These are phyloP conservation scores for Populus pruinosa DNA, from an alignment of 345 rosid species.

Conservation along the genomic window DNA sequence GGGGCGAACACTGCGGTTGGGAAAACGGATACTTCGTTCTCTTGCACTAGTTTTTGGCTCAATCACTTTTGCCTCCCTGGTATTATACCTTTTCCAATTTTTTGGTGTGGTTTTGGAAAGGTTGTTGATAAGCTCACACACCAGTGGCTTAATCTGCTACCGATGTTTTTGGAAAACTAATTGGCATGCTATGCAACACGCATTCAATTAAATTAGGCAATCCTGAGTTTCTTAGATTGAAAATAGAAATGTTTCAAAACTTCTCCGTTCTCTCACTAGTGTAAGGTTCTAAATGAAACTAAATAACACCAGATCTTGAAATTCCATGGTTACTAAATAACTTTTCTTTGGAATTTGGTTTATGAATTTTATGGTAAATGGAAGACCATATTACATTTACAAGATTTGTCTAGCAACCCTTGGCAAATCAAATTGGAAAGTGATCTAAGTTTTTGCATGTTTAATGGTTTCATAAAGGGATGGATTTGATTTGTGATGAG, in stretches of 20 bases:
- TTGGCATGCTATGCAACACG: not conserved
- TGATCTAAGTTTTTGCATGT: not conserved
- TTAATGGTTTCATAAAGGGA: not conserved
- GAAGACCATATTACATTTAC: not conserved
- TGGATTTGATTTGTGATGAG: not conserved
- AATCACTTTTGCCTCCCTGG: conserved; percentile 82
- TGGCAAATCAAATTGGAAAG: not conserved
- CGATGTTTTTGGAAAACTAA: not conserved
- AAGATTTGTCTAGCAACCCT: not conserved
- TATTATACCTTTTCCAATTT: conserved; percentile 28
- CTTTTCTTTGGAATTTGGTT: not conserved
- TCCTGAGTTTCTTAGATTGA: not conserved
- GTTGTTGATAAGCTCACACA: not conserved
- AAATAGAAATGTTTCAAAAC: not conserved
- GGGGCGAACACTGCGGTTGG: conserved; percentile 67
- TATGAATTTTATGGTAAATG: not conserved
- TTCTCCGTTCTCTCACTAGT: not conserved
- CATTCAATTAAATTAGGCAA: not conserved
- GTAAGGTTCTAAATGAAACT: not conserved
- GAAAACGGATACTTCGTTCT: conserved; percentile 85
- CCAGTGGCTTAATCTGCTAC: not conserved
- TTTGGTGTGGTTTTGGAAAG: not conserved
- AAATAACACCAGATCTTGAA: not conserved
- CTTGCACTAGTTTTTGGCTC: conserved; percentile 83
- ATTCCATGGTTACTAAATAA: not conserved